phyloP scores from a whole-genome alignment of 768 basidiomycete species.

The Lactarius tabidus region DNA sequence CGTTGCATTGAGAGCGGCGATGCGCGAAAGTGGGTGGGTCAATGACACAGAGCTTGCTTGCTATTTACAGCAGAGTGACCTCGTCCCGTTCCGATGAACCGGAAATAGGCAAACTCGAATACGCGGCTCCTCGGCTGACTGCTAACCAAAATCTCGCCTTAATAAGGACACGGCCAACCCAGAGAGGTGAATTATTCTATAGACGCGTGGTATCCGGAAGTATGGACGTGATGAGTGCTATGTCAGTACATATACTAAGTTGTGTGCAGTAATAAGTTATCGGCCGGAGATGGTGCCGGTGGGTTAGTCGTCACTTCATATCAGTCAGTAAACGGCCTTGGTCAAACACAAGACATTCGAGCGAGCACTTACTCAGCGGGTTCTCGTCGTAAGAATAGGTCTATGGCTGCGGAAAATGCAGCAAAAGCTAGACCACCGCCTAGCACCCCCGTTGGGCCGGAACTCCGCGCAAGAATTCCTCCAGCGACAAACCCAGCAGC shows the following conservation, averaged over 20 bases:
- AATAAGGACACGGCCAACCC: not conserved
- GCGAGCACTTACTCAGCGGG: constrained; percentile 60
- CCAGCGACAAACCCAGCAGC: constrained; percentile 86
- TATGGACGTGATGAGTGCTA: constrained; percentile 3
- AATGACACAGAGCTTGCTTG: not conserved
- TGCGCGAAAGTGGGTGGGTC: not conserved
- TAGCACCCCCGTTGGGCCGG: constrained; percentile 82
- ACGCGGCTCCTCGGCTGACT: not conserved
- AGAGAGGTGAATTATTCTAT: constrained; percentile 2
- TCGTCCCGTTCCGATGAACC: not conserved
- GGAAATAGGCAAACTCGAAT: not conserved
- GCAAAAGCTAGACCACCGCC: constrained; percentile 90
- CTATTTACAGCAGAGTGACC: too few species aligned
- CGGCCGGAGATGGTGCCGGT: not conserved
- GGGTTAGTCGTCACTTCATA: constrained; percentile 18
- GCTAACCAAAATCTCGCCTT: not conserved
- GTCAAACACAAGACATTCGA: not conserved
- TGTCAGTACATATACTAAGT: constrained; percentile 12
- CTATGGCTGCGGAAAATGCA: constrained; percentile 89
- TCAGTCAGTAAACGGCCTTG: constrained; percentile 3
- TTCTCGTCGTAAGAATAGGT: constrained; percentile 77
- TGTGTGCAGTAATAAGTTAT: constrained; percentile 10
- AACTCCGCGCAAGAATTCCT: constrained; percentile 80
- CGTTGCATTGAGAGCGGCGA: constrained; percentile 1
- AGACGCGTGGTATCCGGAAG: not conserved